These are phyloP conservation scores for Pseudocercospora musae DNA, from an alignment of 2,329 filamentous ascomycete genomes.

Conservation along the genomic window DNA sequence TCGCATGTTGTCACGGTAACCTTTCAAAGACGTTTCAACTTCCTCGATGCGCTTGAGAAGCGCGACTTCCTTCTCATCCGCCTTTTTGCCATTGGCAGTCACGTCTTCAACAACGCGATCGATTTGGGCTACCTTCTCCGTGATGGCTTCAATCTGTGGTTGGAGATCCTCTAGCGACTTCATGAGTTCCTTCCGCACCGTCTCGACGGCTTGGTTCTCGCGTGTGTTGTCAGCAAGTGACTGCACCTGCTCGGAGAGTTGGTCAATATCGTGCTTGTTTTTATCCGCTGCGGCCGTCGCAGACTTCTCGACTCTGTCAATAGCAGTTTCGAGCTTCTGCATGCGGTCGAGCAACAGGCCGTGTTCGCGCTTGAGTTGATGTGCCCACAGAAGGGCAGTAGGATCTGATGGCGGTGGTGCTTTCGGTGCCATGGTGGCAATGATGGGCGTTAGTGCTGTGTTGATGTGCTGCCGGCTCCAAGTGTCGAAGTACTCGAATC, in stretches of 20 bases:
- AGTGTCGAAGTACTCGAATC: background rate
- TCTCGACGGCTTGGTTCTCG: conserved; percentile 1
- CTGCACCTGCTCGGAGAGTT: conserved; percentile 20
- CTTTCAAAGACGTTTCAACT: conserved; percentile 20
- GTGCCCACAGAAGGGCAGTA: conserved; percentile 39
- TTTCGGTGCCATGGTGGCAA: conserved; percentile 13
- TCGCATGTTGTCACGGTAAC: conserved; percentile 18
- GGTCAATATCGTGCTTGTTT: conserved; percentile 11
- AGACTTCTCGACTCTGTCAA: conserved; percentile 12
- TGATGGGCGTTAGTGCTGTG: background rate
- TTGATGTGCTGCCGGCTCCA: background rate
- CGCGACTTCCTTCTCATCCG: conserved; percentile 22
- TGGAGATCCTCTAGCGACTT: conserved; percentile 11
- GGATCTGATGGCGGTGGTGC: conserved; percentile 21
- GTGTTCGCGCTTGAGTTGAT: conserved; percentile 41
- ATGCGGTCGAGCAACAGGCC: conserved; percentile 36
- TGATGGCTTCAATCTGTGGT: conserved; percentile 18
- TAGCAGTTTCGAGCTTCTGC: conserved; percentile 34
- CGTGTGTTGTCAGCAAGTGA: conserved; percentile 3
- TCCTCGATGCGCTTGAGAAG: conserved; percentile 24
- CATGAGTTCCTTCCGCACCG: conserved; percentile 16
- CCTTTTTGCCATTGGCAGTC: conserved; percentile 17
- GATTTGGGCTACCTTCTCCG: conserved; percentile 17
- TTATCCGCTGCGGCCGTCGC: conserved; percentile 6
- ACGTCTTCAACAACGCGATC: conserved; percentile 12